A percentile compares a stretch with the other conserved stretches of the same genome.
Conservation (phyloP, 148 eudicot genomes). For the Pouteria glomerata region DNA sequence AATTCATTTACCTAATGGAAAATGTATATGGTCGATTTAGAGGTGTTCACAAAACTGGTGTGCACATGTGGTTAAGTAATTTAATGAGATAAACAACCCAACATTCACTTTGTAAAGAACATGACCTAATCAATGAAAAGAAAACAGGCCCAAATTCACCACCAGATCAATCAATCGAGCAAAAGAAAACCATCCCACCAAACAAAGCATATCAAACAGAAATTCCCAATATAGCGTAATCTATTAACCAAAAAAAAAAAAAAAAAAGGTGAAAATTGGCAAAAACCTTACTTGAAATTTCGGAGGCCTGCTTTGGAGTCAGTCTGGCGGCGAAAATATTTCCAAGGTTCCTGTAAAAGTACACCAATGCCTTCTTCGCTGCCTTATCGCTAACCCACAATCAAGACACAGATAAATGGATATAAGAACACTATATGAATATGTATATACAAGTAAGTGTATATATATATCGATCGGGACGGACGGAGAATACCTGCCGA, state of each 20-base stretch:
- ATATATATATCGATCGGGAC: neutral
- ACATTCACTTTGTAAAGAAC: no score
- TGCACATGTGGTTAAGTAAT: no score
- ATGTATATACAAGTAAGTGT: neutral
- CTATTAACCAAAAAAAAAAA: neutral
- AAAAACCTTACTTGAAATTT: slow-evolving; percentile 37
- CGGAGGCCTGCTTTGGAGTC: slow-evolving; percentile 39
- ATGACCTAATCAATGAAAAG: no score
- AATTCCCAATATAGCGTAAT: neutral
- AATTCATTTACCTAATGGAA: no score
- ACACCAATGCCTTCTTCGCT: slow-evolving; percentile 40
- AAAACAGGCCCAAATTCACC: no score
- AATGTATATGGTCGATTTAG: no score
- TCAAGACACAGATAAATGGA: neutral
- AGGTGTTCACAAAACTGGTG: no score
- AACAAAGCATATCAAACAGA: neutral
- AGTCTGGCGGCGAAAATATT: slow-evolving; percentile 58
- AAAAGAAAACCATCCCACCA: neutral
- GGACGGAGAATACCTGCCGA: slow-evolving; percentile 36
- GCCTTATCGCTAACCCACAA: slow-evolving; percentile 38
- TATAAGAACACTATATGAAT: neutral
- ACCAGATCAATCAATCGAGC: no score
- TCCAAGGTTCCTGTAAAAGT: slow-evolving; percentile 48
- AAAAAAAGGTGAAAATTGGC: no score
- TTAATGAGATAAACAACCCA: no score